phyloP scores from a whole-genome alignment of 2,329 filamentous ascomycete genomes.

The Zymoseptoria brevis region DNA sequence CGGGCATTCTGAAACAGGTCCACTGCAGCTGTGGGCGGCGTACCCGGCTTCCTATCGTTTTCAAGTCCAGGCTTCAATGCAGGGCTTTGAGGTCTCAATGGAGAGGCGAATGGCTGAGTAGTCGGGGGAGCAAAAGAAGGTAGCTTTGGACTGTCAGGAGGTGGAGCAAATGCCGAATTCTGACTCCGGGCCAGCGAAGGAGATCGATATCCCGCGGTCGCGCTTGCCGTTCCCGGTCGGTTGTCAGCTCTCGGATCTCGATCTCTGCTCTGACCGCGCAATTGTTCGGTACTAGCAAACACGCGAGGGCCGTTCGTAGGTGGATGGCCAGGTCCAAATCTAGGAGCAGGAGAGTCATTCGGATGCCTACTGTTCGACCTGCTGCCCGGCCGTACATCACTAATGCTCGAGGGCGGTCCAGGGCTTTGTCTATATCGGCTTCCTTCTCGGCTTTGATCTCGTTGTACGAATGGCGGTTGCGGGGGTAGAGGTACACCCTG shows the following conservation, averaged over 20 bases:
- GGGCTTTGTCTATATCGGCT: constrained; percentile 25
- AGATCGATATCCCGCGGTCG: constrained; percentile 8
- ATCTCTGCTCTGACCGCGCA: constrained; percentile 26
- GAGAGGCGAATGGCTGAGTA: constrained; percentile 8
- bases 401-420: constrained; percentile 24
- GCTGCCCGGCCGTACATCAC: constrained; percentile 15
- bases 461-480: constrained; percentile 28
- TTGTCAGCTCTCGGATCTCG: constrained; percentile 11
- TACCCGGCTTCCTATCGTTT: constrained; percentile 12
- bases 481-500: constrained; percentile 17
- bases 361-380: constrained; percentile 13
- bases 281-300: constrained; percentile 29
- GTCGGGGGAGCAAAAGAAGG: constrained; percentile 2
- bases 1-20: constrained; percentile 20
- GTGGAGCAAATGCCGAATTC: not conserved
- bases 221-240: constrained; percentile 23
- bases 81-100: constrained; percentile 16
- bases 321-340: constrained; percentile 8
- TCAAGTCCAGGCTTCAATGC: constrained; percentile 12
- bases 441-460: constrained; percentile 24
- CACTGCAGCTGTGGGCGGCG: constrained; percentile 11
- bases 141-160: not conserved
- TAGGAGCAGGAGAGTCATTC: constrained; percentile 15
- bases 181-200: constrained; percentile 8
- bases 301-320: constrained; percentile 17